Conservation (phyloP, 192 early-diverging fungal genomes). For the Dissophora globulifera region DNA sequence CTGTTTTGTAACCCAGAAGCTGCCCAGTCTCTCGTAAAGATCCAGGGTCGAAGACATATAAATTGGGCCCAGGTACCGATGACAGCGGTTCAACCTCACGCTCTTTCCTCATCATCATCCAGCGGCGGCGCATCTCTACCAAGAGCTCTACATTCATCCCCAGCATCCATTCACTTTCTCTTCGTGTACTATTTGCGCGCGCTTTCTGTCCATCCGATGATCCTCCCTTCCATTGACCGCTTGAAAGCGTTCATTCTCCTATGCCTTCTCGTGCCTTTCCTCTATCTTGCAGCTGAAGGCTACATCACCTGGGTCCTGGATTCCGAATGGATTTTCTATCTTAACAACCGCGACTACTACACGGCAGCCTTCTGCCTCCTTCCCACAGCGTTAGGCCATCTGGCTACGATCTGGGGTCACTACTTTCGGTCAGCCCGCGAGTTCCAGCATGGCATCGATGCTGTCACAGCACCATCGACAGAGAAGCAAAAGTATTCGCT, state of each 20-base stretch:
- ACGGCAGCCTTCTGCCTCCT: slow-evolving; percentile 13
- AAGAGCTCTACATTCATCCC: too few species aligned
- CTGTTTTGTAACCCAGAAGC: too few species aligned
- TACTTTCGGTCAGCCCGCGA: slow-evolving; percentile 44
- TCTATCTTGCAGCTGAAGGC: slow-evolving; percentile 5
- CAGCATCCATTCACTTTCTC: too few species aligned
- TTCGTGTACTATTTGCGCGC: neutral
- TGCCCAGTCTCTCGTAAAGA: too few species aligned
- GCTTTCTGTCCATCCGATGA: slow-evolving; percentile 2
- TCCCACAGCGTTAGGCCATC: slow-evolving; percentile 24
- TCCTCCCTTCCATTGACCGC: slow-evolving; percentile 2
- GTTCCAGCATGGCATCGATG: slow-evolving; percentile 39
- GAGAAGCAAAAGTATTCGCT: slow-evolving; percentile 36
- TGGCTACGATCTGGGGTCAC: slow-evolving; percentile 49
- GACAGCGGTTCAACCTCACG: too few species aligned
- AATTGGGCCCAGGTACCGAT: too few species aligned
- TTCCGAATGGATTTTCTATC: slow-evolving; percentile 32
- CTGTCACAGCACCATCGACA: slow-evolving; percentile 25
- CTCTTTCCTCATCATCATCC: too few species aligned
- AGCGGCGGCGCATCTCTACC: too few species aligned
- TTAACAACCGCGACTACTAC: slow-evolving; percentile 34
- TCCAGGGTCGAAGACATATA: too few species aligned
- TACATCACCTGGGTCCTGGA: slow-evolving; percentile 36
- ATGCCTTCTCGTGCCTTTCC: slow-evolving; percentile 11
- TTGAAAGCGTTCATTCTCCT: slow-evolving; percentile 11